Conservation (phyloP, 805 yeast species). For the Metschnikowia dekortorum region DNA sequence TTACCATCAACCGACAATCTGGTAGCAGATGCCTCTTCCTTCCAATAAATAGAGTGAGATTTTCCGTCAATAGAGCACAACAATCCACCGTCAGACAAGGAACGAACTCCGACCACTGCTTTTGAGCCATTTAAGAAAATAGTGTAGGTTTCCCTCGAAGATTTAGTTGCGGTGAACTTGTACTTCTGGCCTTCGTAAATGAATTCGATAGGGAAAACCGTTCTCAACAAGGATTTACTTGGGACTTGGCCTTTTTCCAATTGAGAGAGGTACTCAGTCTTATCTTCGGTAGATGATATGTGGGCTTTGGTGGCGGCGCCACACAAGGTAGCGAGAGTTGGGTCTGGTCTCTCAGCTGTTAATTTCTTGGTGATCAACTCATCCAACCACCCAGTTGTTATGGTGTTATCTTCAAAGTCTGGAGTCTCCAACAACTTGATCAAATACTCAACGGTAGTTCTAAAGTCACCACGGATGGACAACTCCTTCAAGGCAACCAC, state of each 20-base stretch:
- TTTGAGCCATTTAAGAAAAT: slow-evolving; percentile 91
- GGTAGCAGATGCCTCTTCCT: slow-evolving; percentile 94
- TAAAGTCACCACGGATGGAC: slow-evolving; percentile 96
- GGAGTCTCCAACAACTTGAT: slow-evolving; percentile 94
- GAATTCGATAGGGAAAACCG: slow-evolving; percentile 89
- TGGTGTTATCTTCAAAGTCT: slow-evolving; percentile 92
- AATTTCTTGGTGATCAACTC: slow-evolving; percentile 89
- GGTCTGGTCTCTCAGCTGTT: slow-evolving; percentile 96
- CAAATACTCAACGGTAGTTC: slow-evolving; percentile 95
- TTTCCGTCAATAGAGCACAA: slow-evolving; percentile 84
- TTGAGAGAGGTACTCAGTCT: slow-evolving; percentile 64
- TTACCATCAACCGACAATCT: slow-evolving; percentile 92
- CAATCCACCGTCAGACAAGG: slow-evolving; percentile 93
- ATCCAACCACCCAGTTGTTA: slow-evolving; percentile 99
- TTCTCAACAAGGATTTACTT: slow-evolving; percentile 70
- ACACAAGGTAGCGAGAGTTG: slow-evolving; percentile 83
- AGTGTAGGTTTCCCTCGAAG: slow-evolving; percentile 80
- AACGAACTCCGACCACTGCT: slow-evolving; percentile 78
- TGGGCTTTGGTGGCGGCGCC: slow-evolving; percentile 98
- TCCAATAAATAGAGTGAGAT: slow-evolving; percentile 95
- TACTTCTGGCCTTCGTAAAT: slow-evolving; percentile 91
- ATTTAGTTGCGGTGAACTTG: slow-evolving; percentile 92
- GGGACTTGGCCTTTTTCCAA: slow-evolving; percentile 96
- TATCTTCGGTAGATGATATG: slow-evolving; percentile 66
- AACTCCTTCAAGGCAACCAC: slow-evolving; percentile 96